Evolutionary conservation across 2,329 filamentous ascomycete genomes (phyloP).

Genomic region (Thielaviopsis punctulata): DNA sequence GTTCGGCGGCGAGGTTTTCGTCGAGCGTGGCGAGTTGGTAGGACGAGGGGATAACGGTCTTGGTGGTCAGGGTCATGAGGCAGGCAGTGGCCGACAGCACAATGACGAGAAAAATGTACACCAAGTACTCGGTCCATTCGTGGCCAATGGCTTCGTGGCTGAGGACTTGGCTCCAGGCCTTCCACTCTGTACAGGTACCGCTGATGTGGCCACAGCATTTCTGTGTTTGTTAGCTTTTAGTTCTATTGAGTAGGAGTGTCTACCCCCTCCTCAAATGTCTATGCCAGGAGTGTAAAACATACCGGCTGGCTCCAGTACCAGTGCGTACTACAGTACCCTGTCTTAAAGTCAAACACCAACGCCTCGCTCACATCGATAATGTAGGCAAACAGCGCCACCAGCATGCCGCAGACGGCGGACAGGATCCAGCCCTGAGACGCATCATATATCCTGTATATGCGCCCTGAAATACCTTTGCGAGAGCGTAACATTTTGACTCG

Average conservation of each 20-base stretch:
- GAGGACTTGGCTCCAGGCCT: constrained; percentile 35
- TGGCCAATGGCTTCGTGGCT: constrained; percentile 27
- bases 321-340: constrained; percentile 57
- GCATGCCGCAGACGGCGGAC: constrained; percentile 72
- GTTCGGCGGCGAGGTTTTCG: constrained; percentile 69
- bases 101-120: constrained; percentile 60
- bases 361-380: constrained; percentile 75
- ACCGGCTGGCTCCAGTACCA: constrained; percentile 64
- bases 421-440: constrained; percentile 87
- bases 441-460: constrained; percentile 60
- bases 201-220: constrained; percentile 32
- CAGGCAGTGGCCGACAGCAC: constrained; percentile 56
- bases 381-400: constrained; percentile 77
- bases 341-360: constrained; percentile 76
- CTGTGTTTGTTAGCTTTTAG: constrained; percentile 20
- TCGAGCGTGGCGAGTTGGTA: constrained; percentile 78
- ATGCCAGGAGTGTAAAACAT: constrained; percentile 13
- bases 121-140: constrained; percentile 55
- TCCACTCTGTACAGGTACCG: constrained; percentile 39
- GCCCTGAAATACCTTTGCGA: constrained; percentile 72
- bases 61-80: constrained; percentile 70
- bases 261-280: constrained; percentile 10
- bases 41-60: constrained; percentile 80
- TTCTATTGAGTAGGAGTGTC: constrained; percentile 6
- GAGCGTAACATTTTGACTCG: constrained; percentile 68